A percentile compares a stretch with the other conserved stretches of the same genome.
phyloP scores from a whole-genome alignment of 352 stramenopile species.

The Phytophthora gonapodyides region DNA sequence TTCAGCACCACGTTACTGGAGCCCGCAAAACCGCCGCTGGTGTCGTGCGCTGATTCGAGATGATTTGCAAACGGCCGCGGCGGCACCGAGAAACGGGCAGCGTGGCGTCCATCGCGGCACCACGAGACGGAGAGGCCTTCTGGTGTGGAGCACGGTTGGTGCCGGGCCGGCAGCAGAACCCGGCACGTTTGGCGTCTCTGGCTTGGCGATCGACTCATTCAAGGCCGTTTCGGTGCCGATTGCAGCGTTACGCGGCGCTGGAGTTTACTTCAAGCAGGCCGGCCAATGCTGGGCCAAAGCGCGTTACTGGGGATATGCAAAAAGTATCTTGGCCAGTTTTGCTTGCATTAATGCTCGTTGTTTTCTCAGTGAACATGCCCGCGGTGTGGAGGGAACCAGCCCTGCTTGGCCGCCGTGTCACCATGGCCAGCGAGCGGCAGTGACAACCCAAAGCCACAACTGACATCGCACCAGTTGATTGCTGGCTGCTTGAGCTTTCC shows the following conservation, averaged over 20 bases:
- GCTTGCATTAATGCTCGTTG: too few relatives aligned
- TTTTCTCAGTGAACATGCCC: too few relatives aligned
- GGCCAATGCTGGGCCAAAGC: slow-evolving; percentile 1
- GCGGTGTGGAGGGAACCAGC: too few relatives aligned
- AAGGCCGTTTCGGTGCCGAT: not conserved
- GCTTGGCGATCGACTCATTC: too few relatives aligned
- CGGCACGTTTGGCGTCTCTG: too few relatives aligned
- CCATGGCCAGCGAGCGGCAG: too few relatives aligned
- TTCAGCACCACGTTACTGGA: slow-evolving; percentile 10
- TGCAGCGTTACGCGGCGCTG: not conserved
- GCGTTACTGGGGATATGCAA: not conserved
- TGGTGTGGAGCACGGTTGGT: too few relatives aligned
- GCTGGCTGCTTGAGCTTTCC: too few relatives aligned
- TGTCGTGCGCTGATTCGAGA: slow-evolving; percentile 24
- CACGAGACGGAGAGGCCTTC: not conserved
- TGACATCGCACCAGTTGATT: too few relatives aligned
- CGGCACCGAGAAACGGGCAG: slow-evolving; percentile 6
- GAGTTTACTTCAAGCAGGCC: slow-evolving; percentile 1
- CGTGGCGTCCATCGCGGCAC: not conserved
- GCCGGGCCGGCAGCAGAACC: too few relatives aligned
- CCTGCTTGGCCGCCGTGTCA: too few relatives aligned
- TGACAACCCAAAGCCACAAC: too few relatives aligned
- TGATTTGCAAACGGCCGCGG: slow-evolving; percentile 3
- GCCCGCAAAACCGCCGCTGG: slow-evolving; percentile 9
- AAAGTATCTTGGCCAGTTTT: slow-evolving; percentile 2